Percentiles rank a stretch among this genome's conserved stretches.
These are phyloP conservation scores for Mycena albidolilacea DNA, from an alignment of 768 basidiomycete genomes.

Conservation along the genomic window DNA sequence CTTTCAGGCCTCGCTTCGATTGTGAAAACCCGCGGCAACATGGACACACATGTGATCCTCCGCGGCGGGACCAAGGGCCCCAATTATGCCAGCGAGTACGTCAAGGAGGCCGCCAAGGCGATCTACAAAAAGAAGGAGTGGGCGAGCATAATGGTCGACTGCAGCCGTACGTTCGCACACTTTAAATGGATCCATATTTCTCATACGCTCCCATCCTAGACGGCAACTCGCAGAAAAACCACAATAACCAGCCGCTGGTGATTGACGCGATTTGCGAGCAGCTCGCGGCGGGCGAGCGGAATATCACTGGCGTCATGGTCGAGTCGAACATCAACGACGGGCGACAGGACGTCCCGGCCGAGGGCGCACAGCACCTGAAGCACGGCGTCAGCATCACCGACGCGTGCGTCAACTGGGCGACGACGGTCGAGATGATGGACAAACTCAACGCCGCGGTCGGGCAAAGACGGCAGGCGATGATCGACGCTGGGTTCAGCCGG, in stretches of 20 bases:
- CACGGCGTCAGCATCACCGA: conserved; percentile 92
- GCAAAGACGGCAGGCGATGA: conserved; percentile 58
- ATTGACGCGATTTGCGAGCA: conserved; percentile 81
- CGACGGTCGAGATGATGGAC: conserved; percentile 83
- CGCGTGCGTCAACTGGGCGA: conserved; percentile 91
- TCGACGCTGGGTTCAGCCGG: conserved; percentile 56
- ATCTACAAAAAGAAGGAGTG: conserved; percentile 76
- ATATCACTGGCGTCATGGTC: conserved; percentile 97
- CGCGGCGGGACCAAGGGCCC: conserved; percentile 94
- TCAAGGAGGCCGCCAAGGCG: conserved; percentile 71
- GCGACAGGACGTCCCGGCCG: conserved; percentile 87
- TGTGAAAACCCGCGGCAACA: conserved; percentile 89
- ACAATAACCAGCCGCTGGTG: conserved; percentile 92
- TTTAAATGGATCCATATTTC: conserved; percentile 13
- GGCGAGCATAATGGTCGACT: conserved; percentile 91
- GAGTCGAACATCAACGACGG: conserved; percentile 96
- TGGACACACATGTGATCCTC: conserved; percentile 96
- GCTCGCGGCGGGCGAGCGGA: conserved; percentile 74
- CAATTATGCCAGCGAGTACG: conserved; percentile 85
- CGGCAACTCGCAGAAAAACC: conserved; percentile 97
- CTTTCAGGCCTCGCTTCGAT: conserved; percentile 84
- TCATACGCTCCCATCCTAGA: conserved; percentile 58
- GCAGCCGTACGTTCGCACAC: conserved; percentile 70
- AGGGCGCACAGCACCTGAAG: conserved; percentile 78
- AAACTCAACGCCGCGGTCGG: conserved; percentile 74